Evolutionary conservation across 2,329 filamentous ascomycete species (phyloP), one percentile per base, ranked within the genome.

Genomic region (Nemania sp.): DNA sequence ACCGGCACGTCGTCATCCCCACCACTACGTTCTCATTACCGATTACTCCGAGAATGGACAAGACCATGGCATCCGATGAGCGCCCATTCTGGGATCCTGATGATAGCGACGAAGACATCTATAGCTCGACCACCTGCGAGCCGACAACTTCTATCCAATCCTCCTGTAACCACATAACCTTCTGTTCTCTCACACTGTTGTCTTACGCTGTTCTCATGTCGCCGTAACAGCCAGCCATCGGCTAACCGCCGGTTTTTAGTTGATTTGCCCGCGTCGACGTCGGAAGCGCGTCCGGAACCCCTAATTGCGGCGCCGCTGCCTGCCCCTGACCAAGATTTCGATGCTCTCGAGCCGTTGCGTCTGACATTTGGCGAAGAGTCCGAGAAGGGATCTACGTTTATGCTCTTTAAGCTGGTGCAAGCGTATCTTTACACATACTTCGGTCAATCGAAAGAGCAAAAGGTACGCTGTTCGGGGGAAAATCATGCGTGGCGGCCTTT

Each of bases 351-450:
- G 20, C 42, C 58, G 2, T 45, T 67, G 13, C 61, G 60, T 2
- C 59, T 76, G 35, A 39, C 52, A 11, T 39, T 66, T 20, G 74
- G 76, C 10, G 69, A 76, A 5, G 11, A 65, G 10, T 62, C 71
- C 17, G 53, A 60, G 57, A 69, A 63, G 32, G 68, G 54, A 50
- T 48, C 64, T 70, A 55, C 56, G 21, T 76, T 87, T 64, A 79
- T 78, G 40, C 77, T 83, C 0, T 86, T 82, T 79, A 76, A 77
- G 21, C 75, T 85, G 0, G 74, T 91, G 21, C 73, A 77, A 25
- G 79, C 78, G 18, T 92, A 88, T 67, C 84, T 86, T 0, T 80
- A 83, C 63, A 79, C 75, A 56, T 90, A 83, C 71, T 82, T 88
- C 45, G 81, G 82, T 57, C 80, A 80, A 60, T 62, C 59, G 60